Evolutionary conservation across 2,329 filamentous ascomycete species (phyloP), one percentile per base, ranked within the genome.

Genomic region (Dothideomycetes sp.): DNA sequence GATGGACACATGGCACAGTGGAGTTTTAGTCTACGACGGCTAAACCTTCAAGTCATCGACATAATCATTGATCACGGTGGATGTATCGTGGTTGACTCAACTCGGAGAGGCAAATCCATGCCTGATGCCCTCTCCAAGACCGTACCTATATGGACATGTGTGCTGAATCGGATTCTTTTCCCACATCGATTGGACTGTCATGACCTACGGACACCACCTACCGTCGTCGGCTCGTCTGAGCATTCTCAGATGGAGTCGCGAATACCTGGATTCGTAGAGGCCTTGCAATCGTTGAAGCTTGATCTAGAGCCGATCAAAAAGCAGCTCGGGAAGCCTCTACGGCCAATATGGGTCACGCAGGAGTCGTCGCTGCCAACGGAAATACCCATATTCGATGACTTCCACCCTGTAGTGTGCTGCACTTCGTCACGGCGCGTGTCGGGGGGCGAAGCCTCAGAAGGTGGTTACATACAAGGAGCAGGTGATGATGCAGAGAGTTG

Each of bases 401-500:
- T 76, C 52, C 71, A 83, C 49, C 77, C 84, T 0, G 65, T 96
- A 3, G 73, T 96, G 16, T 84, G 91, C 53, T 91, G 85, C 55
- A 95, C 87, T 1, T 82, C 86, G 10, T 94, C 86, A 2, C 73
- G 79, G 22, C 72, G 81, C 12, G 78, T 87, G 1, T 63, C 64
- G 2, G 81, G 78, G 10, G 77, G 74, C 3, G 84, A 89, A 56
- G 68, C 75, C 49, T 75, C 75, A 19, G 78, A 81, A 53, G 75
- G 73, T 3, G 79, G 79, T 4, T 98, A 98, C 55, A 81, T 98
- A 43, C 91, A 96, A 61, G 91, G 91, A 37, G 89, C 89, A 1
- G 91, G 83, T 2, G 91, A 98, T 59, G 91, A 98, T 57, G 85
- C 83, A 10, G 91, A 98, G 66, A 85, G 84, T 49, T 98, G 91